These are phyloP conservation scores for Phanerochaete sordida DNA, from an alignment of 768 basidiomycete species.

Conservation along the genomic window DNA sequence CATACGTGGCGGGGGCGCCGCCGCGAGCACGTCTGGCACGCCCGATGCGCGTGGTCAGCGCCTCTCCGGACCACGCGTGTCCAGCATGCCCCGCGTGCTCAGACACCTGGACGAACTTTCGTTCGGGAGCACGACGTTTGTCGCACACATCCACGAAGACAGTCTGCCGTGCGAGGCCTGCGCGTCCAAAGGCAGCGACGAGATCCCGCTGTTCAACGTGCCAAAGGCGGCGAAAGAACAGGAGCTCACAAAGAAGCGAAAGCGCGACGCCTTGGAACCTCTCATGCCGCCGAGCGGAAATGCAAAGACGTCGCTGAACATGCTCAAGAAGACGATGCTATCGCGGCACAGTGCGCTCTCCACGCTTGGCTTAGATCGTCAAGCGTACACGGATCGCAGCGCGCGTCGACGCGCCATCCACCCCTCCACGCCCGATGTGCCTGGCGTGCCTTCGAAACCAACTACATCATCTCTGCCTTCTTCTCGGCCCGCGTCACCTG, in stretches of 20 bases:
- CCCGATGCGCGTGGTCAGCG: slow-evolving; percentile 34
- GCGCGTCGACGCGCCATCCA: slow-evolving; percentile 63
- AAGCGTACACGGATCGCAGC: slow-evolving; percentile 61
- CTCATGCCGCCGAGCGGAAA: slow-evolving; percentile 30
- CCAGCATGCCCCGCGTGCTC: slow-evolving; percentile 65
- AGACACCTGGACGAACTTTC: slow-evolving; percentile 62
- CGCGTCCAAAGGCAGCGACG: slow-evolving; percentile 43
- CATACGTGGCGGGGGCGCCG: slow-evolving; percentile 28
- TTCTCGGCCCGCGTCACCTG: slow-evolving; percentile 16
- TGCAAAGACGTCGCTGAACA: slow-evolving; percentile 61
- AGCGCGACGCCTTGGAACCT: slow-evolving; percentile 8
- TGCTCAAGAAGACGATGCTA: slow-evolving; percentile 63
- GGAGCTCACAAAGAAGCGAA: slow-evolving; percentile 24
- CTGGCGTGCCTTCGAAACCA: slow-evolving; percentile 12
- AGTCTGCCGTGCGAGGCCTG: slow-evolving; percentile 63
- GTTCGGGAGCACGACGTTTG: slow-evolving; percentile 68
- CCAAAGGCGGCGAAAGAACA: slow-evolving; percentile 11
- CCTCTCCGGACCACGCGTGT: slow-evolving; percentile 60
- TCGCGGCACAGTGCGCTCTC: slow-evolving; percentile 37
- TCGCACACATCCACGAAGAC: slow-evolving; percentile 65
- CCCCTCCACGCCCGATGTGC: slow-evolving; percentile 46
- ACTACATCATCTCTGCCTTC: slow-evolving; percentile 7
- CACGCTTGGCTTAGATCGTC: neutral
- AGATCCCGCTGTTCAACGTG: slow-evolving; percentile 57
- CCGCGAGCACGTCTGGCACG: slow-evolving; percentile 4